Evolutionary conservation across 129 eudicot genomes (phyloP), one percentile per base, ranked within the genome.

Genomic region (Artemisia argyi): DNA sequence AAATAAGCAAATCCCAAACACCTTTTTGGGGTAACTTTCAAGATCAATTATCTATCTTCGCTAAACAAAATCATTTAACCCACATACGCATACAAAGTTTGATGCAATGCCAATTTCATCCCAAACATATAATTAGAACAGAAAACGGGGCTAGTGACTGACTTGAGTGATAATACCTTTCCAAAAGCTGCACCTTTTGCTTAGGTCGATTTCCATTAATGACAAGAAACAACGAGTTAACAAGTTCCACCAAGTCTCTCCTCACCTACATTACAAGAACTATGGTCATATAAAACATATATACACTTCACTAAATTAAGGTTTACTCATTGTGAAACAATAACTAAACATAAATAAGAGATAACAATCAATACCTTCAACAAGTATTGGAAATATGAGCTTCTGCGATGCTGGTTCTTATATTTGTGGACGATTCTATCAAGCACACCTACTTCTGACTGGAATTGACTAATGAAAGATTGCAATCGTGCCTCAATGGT

Each of bases 371-470:
- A 19, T 64, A 93, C 98, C 98, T 94, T 90, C 46, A 84, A 48
- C 72, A 94, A 74, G 79, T 82, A 84, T 39, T 82, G 93, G 57
- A 94, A 94, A 79, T 93, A 90, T 3, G 89, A 83, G 75, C 89
- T 77, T 75, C 96, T 84, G 11, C 96, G 80, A 46, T 94, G 98
- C 72, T 94, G 98, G 78, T 94, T 94, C 79, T 94, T 94, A 75
- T 90, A 83, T 80, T 94, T 90, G 80, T 94, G 88, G 15, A 94
- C 81, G 61, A 94, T 85, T 66, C 96, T 82, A 79, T 94, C 96
- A 22, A 94, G 87, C 61, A 94, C 85, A 42, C 88, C 89, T 73
- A 52, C 54, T 62, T 94, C 98, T 39, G 85, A 76, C 64, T 80
- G 88, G 49, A 92, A 76, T 81, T 93, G 95, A 77, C 75, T 73